Base-by-base conservation (phyloP, 2,329 filamentous ascomycete genomes). In the Coccinonectria pachysandricola region DNA sequence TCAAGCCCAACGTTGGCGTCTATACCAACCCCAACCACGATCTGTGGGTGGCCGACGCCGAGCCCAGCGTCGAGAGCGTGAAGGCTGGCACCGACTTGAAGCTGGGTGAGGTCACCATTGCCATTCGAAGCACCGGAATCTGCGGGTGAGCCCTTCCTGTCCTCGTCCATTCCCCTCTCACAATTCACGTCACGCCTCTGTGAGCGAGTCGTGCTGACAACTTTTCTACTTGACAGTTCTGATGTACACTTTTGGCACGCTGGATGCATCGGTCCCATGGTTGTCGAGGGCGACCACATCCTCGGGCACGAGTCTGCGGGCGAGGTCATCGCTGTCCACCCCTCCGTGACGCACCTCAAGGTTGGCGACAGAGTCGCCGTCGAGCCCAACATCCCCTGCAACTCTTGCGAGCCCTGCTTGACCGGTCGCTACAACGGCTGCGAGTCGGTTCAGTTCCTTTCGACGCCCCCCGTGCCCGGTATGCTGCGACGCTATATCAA, bases 161-260 rank as follows among this genome's bases (percentile, higher is more conserved):
- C 11, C 33, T 15, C 19, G 19, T 10, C 12, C 19, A 13, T 22
- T 14, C n/a, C 26, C 19, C 28, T 24, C 18, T 18, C 23, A 32
- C 12, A 36, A 16, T 14, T n/a, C 19, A 16, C 21, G 28, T 36
- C 28, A 10, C 32, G 12, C 10, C 9, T 20, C 24, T 19, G n/a
- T n/a, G n/a, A n/a, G n/a, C n/a, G n/a, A n/a, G n/a, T n/a, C n/a
- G n/a, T n/a, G n/a, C n/a, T n/a, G n/a, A n/a, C n/a, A n/a, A n/a
- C n/a, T n/a, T n/a, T n/a, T n/a, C n/a, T n/a, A 10, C 17, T 19
- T 7, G 17, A 27, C 20, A 88, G 83, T 31, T 93, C 84, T 34
- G 87, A 95, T 57, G 79, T 96, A 30, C 88, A 96, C 62, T 96
- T 96, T 65, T 96, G 88, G 88, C 84, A 92, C 53, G 80, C 81